Evolutionary conservation across 1,284 basidiomycete species (phyloP).

Genomic region (Ceratobasidium sp.): DNA sequence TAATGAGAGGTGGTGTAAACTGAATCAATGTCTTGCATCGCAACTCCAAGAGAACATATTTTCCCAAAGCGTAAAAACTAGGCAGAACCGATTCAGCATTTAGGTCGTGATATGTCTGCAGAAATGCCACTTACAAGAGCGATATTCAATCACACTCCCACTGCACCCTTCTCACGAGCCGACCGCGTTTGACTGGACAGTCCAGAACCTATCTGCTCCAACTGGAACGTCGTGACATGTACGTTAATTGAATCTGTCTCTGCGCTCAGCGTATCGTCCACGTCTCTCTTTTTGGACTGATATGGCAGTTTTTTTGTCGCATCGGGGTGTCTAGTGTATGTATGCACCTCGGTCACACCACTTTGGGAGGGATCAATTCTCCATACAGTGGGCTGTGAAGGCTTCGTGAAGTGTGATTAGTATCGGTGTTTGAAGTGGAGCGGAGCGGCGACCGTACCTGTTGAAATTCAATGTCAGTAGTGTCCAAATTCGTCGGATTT

Average conservation of each 20-base stretch:
- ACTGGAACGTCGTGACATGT: constrained; percentile 1
- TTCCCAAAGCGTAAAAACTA: too few relatives aligned
- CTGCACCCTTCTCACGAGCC: constrained; percentile 8
- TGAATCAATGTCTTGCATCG: too few relatives aligned
- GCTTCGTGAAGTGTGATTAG: neutral
- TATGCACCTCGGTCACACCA: neutral
- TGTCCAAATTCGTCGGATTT: neutral
- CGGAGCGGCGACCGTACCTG: neutral
- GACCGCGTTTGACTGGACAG: constrained; percentile 9
- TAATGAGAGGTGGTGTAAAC: too few relatives aligned
- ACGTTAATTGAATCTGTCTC: constrained; percentile 17
- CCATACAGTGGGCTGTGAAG: constrained; percentile 27
- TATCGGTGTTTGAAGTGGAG: neutral
- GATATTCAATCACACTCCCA: too few relatives aligned
- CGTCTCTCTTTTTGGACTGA: neutral
- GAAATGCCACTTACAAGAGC: too few relatives aligned
- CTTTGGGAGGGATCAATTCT: neutral
- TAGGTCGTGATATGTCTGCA: too few relatives aligned
- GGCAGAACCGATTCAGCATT: too few relatives aligned
- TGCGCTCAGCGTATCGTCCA: constrained; percentile 10
- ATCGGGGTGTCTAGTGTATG: neutral
- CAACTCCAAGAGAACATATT: too few relatives aligned
- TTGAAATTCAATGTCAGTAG: constrained; percentile 21
- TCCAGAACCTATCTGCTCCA: neutral
- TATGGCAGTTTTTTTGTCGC: neutral